Percentiles rank a stretch among this genome's conserved stretches.
Evolutionary conservation across 345 rosid genomes (phyloP).

Genomic region (Populus davidiana): DNA sequence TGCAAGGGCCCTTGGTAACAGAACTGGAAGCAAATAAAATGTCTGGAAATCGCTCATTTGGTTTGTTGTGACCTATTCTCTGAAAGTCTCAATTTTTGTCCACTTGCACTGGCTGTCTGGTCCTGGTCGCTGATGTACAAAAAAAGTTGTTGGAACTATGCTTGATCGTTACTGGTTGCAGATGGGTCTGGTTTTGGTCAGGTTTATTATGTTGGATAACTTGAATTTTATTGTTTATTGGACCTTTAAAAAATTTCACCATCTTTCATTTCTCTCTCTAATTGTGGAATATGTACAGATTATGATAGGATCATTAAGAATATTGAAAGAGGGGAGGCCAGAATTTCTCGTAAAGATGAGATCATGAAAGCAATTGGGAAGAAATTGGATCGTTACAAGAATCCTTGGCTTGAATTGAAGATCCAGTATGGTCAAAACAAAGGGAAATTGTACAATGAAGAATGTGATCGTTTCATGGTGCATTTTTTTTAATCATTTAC

Average conservation of each 20-base stretch:
- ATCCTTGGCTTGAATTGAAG: slow-evolving; percentile 97
- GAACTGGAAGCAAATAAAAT: not conserved
- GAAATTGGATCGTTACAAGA: slow-evolving; percentile 96
- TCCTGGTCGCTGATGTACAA: not conserved
- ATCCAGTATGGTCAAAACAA: slow-evolving; percentile 97
- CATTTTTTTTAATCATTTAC: not conserved
- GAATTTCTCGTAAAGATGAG: slow-evolving; percentile 94
- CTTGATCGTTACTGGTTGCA: not conserved
- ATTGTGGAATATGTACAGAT: slow-evolving; percentile 38
- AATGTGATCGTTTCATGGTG: slow-evolving; percentile 93
- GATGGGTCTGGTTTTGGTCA: not conserved
- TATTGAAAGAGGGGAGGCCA: slow-evolving; percentile 94
- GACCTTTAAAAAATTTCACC: not conserved
- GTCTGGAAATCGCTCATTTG: not conserved
- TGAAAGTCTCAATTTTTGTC: not conserved
- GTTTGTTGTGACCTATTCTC: not conserved
- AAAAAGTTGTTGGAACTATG: not conserved
- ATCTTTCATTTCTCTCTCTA: not conserved
- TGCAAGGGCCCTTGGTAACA: not conserved
- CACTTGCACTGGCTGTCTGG: no score
- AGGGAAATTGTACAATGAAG: slow-evolving; percentile 96
- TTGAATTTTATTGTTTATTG: not conserved
- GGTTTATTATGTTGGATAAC: not conserved
- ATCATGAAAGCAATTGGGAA: slow-evolving; percentile 98
- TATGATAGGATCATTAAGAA: slow-evolving; percentile 95